Base-by-base conservation (phyloP, 179 eudicot genomes). In the Patellifolia procumbens region DNA sequence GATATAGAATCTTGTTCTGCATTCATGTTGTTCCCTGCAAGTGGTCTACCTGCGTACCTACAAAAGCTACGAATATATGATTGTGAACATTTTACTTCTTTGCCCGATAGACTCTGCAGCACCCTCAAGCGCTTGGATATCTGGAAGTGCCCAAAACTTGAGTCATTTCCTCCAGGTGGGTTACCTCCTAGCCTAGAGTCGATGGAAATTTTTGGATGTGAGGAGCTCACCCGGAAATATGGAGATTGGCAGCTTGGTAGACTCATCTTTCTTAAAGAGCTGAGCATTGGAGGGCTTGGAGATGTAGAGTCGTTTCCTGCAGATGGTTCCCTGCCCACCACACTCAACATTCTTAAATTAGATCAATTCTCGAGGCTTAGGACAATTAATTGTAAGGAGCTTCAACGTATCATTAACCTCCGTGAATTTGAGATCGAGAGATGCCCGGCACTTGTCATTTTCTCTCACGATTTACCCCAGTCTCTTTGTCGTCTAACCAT, bases 401-500 rank as follows among this genome's bases (percentile, higher is more conserved):
- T n/a, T 20, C 29, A 39, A 20, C 28, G 49, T 7, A 65, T 65
- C 16, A 1, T 2, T 19, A 10, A 2, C 31, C 70, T 65, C 8
- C 49, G 28, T 3, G 49, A 65, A 24, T 39, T 65, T 0, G 49
- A 65, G 31, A 65, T 65, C 2, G 7, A 8, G 7, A 39, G 19
- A 8, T 65, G 70, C 15, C 66, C 42, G 0, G 2, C 2, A 12
- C 22, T 62, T 7, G 7, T 29, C 2, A 2, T 4, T 13, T 62
- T 62, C 42, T 31, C 43, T 29, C 20, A 32, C 10, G 17, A 65
- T 2, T 65, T 65, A 15, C 70, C 70, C 19, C 49, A 20, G 7
- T 65, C 70, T 65, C 67, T 62, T 62, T 62, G 67, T 62, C 43
- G 43, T 16, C 67, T 62, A 16, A 31, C n/a, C 2, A 62, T 56